Conservation (phyloP, 2,329 filamentous ascomycete species). For the Penicillium olsonii region DNA sequence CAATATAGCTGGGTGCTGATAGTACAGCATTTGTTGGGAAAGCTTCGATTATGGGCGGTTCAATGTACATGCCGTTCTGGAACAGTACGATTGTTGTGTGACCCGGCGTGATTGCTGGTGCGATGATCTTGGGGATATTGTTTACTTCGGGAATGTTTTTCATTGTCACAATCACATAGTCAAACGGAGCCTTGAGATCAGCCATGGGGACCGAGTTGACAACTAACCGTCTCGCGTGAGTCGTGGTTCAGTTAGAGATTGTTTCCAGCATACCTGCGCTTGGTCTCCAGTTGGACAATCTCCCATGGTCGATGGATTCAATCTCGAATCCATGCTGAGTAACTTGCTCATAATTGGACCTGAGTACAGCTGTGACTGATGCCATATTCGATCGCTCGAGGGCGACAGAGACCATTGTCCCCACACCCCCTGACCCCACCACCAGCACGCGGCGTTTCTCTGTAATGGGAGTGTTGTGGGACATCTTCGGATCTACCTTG, state of each 20-base stretch:
- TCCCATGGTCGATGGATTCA: slow-evolving; percentile 58
- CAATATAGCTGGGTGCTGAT: slow-evolving; percentile 56
- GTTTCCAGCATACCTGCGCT: slow-evolving; percentile 30
- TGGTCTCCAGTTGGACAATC: slow-evolving; percentile 52
- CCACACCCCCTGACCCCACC: slow-evolving; percentile 58
- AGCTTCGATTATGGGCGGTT: slow-evolving; percentile 52
- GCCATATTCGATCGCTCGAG: slow-evolving; percentile 55
- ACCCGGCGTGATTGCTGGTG: slow-evolving; percentile 53
- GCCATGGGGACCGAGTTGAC: slow-evolving; percentile 50
- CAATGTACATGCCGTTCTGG: slow-evolving; percentile 67
- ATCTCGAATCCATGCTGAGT: slow-evolving; percentile 54
- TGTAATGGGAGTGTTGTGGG: background rate
- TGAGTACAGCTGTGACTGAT: slow-evolving; percentile 56
- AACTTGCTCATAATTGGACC: slow-evolving; percentile 58
- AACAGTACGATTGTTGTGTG: slow-evolving; percentile 58
- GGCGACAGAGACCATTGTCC: slow-evolving; percentile 58
- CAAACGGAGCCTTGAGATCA: slow-evolving; percentile 38
- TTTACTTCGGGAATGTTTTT: slow-evolving; percentile 60
- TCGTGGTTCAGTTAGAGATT: background rate
- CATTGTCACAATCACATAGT: slow-evolving; percentile 61
- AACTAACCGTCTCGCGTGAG: slow-evolving; percentile 36
- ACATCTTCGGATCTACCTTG: background rate
- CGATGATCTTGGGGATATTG: slow-evolving; percentile 18
- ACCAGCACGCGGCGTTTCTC: slow-evolving; percentile 46
- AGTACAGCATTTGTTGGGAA: slow-evolving; percentile 58